A percentile compares a stretch with the other conserved stretches of the same genome.
Evolutionary conservation across 169 alveolate species (phyloP).

Genomic region (Cryptosporidium viatorum): DNA sequence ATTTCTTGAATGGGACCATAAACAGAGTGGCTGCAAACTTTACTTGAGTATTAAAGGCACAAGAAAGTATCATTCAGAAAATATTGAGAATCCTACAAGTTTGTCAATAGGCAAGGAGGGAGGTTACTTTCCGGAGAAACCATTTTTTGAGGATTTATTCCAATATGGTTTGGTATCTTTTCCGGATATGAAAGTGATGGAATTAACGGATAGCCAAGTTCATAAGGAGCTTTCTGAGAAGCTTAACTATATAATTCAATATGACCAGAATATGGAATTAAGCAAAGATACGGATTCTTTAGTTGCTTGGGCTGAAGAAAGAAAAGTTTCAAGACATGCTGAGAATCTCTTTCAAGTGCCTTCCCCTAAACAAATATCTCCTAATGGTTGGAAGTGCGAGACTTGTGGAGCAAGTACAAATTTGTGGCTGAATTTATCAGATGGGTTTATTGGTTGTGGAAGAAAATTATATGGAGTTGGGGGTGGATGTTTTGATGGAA

Average conservation of each 20-base stretch:
- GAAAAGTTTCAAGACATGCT: slow-evolving; percentile 78
- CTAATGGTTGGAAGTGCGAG: slow-evolving; percentile 76
- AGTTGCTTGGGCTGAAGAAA: slow-evolving; percentile 50
- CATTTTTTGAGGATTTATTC: slow-evolving; percentile 18
- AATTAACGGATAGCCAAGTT: not conserved
- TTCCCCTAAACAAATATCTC: slow-evolving; percentile 73
- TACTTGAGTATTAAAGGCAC: slow-evolving; percentile 7
- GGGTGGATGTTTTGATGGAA: slow-evolving; percentile 91
- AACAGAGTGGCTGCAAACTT: slow-evolving; percentile 24
- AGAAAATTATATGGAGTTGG: slow-evolving; percentile 86
- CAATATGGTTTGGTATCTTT: slow-evolving; percentile 6
- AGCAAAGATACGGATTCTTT: not conserved
- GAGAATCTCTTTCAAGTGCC: slow-evolving; percentile 76
- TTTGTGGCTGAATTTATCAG: slow-evolving; percentile 83
- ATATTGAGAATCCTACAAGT: slow-evolving; percentile 3
- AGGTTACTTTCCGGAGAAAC: slow-evolving; percentile 30
- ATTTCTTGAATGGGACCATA: slow-evolving; percentile 69
- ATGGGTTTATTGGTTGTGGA: slow-evolving; percentile 91
- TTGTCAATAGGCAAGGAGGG: slow-evolving; percentile 48
- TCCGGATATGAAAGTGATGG: not conserved
- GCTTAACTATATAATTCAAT: slow-evolving; percentile 36
- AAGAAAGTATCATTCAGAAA: slow-evolving; percentile 23
- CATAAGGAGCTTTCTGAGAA: slow-evolving; percentile 9
- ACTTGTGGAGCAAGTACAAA: slow-evolving; percentile 79
- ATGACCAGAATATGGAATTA: slow-evolving; percentile 3